Evolutionary conservation across 2,329 filamentous ascomycete genomes (phyloP).

Genomic region (Fusarium concolor): DNA sequence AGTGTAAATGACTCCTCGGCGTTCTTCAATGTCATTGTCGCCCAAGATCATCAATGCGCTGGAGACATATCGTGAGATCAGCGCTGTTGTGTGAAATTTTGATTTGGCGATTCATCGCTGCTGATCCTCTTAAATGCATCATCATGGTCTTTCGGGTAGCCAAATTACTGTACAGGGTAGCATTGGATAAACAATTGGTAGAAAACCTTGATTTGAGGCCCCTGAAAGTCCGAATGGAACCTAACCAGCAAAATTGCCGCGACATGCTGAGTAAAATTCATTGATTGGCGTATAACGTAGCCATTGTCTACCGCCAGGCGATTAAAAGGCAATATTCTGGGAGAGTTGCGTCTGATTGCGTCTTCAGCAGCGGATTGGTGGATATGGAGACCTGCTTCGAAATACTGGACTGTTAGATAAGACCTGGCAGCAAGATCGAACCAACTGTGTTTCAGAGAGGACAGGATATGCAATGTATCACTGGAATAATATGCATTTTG

Average conservation of each 20-base stretch:
- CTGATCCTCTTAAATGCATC: slow-evolving; percentile 6
- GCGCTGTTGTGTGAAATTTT: slow-evolving; percentile 28
- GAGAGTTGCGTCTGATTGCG: slow-evolving; percentile 30
- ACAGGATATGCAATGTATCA: background rate
- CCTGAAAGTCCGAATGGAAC: slow-evolving; percentile 31
- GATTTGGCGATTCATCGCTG: slow-evolving; percentile 3
- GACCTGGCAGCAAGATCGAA: slow-evolving; percentile 5
- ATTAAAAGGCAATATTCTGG: slow-evolving; percentile 21
- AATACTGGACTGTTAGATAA: slow-evolving; percentile 8
- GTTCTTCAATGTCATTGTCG: background rate
- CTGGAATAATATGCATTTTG: slow-evolving; percentile 6
- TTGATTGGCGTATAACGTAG: slow-evolving; percentile 28
- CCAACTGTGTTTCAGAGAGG: slow-evolving; percentile 1
- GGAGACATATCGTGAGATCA: slow-evolving; percentile 28
- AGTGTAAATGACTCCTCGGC: slow-evolving; percentile 1
- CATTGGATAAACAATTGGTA: slow-evolving; percentile 7
- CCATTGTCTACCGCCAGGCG: slow-evolving; percentile 14
- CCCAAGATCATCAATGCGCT: slow-evolving; percentile 16
- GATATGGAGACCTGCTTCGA: slow-evolving; percentile 10
- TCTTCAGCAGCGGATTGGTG: slow-evolving; percentile 19
- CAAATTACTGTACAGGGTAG: slow-evolving; percentile 1
- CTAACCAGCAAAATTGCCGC: slow-evolving; percentile 21
- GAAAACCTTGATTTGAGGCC: slow-evolving; percentile 29
- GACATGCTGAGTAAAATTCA: slow-evolving; percentile 15
- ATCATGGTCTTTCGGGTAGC: background rate